Evolutionary conservation across 1,284 basidiomycete species (phyloP), one percentile per base, ranked within the genome.

Genomic region (Austroboletus novae-zelandiae): DNA sequence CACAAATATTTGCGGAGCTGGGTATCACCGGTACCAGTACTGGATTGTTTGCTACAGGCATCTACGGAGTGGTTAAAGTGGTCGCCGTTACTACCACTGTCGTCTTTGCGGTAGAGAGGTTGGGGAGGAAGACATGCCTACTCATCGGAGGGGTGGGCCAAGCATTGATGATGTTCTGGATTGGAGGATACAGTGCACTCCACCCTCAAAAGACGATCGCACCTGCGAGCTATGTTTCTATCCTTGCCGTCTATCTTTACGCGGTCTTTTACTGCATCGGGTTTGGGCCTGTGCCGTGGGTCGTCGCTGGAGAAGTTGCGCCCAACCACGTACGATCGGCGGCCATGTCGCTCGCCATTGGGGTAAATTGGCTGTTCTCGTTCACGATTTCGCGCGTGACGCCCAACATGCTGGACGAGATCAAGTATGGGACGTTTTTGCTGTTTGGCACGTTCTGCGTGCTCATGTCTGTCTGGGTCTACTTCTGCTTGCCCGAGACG

Each of bases 21-120:
- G 80, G 81, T 13, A 74, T 85, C 47, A 71, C 68, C 1, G 79
- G 81, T 2, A 73, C 72, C 29, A 74, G 67, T 15, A 73, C 76
- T 4, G 72, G 70, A 25, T 70, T 85, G 10, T 76, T 84, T 51
- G 80, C 83, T 4, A 83, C 81, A 0, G 81, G 81, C 47, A 72
- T 84, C 43, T 84, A 83, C 57, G 81, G 81, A 51, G 71, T 81
- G 45, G 80, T 83, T 56, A 83, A 82, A 66, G 75, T 79, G 29
- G 52, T 78, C 30, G 54, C 72, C 14, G 74, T 77, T 32, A 62
- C 61, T 11, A 55, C 70, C 23, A 67, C 72, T 5, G 67, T 79
- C 17, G 52, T 66, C 9, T 70, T 77, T 47, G 76, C 73, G 20
- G 71, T 77, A 8, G 77, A 79, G 53, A 52, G 65, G 20, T 46